phyloP scores from a whole-genome alignment of 139 green algal genomes.

The Tetradesmus obliquus region DNA sequence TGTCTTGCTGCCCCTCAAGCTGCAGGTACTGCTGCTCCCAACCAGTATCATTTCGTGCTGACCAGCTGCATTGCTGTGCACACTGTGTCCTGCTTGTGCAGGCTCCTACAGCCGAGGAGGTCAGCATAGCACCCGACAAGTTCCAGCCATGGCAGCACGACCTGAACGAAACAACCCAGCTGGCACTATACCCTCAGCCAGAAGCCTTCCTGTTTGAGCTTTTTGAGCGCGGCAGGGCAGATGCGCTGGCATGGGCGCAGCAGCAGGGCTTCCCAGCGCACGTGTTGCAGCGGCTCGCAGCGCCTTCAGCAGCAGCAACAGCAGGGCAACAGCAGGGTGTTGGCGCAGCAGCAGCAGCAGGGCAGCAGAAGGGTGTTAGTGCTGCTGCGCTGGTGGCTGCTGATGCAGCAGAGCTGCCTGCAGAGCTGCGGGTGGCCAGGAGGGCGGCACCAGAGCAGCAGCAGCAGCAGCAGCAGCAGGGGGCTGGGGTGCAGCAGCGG shows the following conservation, averaged over 20 bases:
- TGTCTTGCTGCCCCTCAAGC: background rate
- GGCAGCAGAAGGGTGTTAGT: background rate
- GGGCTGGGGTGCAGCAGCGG: background rate
- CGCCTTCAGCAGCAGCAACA: background rate
- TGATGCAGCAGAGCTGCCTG: background rate
- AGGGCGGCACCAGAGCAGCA: background rate
- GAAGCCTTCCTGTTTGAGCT: slow-evolving; percentile 26
- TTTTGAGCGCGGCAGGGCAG: slow-evolving; percentile 16
- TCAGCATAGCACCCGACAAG: slow-evolving; percentile 14
- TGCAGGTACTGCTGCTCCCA: slow-evolving; percentile 4
- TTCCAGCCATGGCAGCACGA: slow-evolving; percentile 30
- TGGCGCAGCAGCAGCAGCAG: background rate
- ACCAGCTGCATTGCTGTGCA: no score
- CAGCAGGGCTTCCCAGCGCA: slow-evolving; percentile 13
- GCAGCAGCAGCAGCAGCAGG: background rate
- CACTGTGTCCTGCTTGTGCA: background rate
- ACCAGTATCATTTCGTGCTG: no score
- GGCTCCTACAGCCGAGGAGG: slow-evolving; percentile 1
- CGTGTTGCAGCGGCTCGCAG: background rate
- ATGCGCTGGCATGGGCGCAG: slow-evolving; percentile 3
- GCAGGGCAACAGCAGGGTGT: background rate
- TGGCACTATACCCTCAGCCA: slow-evolving; percentile 12
- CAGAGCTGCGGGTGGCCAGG: background rate
- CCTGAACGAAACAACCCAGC: slow-evolving; percentile 2
- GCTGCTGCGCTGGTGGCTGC: background rate